Percentiles rank a stretch among this genome's conserved stretches.
These are phyloP conservation scores for Alternaria triticimaculans DNA, from an alignment of 2,329 filamentous ascomycete genomes.

Conservation along the genomic window DNA sequence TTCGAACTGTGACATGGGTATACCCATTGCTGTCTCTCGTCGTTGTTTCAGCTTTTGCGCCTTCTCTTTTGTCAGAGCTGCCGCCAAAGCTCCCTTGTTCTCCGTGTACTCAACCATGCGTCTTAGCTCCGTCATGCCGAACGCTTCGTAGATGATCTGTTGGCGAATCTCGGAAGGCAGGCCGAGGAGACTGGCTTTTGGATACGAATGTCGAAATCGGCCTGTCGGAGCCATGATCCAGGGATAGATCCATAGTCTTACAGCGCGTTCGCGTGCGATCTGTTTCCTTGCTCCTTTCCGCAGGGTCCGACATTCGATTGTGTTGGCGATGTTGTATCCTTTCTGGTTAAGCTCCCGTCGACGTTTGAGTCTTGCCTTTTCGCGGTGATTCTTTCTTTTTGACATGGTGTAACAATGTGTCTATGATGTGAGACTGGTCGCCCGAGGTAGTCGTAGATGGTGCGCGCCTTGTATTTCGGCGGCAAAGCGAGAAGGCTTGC, in stretches of 20 bases:
- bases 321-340: not conserved
- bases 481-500: not conserved
- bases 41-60: not conserved
- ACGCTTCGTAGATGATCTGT: constrained; percentile 12
- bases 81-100: not conserved
- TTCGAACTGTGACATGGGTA: not conserved
- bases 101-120: not conserved
- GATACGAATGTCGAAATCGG: not conserved
- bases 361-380: not conserved
- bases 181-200: constrained; percentile 15
- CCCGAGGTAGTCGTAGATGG: not conserved
- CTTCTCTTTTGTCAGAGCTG: not conserved
- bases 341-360: not conserved
- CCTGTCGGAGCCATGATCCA: constrained; percentile 7
- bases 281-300: constrained; percentile 1
- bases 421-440: not conserved
- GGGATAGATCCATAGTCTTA: constrained; percentile 7
- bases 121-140: not conserved
- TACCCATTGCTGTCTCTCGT: not conserved
- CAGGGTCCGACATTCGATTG: constrained; percentile 4
- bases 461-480: not conserved
- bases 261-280: not conserved
- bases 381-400: not conserved
- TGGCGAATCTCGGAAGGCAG: constrained; percentile 23
- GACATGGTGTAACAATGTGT: not conserved